Conservation (phyloP, 2,329 filamentous ascomycete species). For the Penicillium sp. region DNA sequence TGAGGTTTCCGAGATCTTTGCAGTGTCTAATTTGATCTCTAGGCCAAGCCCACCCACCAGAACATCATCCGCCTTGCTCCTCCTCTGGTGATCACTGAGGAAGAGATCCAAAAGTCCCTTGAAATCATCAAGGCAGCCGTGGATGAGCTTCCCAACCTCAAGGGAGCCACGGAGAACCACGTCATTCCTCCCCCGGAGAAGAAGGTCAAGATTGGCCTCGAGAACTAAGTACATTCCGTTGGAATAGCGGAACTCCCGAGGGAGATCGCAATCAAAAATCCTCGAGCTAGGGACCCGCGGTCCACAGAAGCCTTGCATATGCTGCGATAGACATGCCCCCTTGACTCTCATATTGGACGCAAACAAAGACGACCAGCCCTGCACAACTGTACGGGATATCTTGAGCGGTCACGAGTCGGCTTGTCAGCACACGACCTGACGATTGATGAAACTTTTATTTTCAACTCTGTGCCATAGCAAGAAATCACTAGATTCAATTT, state of each 20-base stretch:
- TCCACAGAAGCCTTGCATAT: neutral
- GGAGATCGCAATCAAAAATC: neutral
- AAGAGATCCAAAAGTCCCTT: slow-evolving; percentile 76
- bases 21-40: neutral
- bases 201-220: slow-evolving; percentile 61
- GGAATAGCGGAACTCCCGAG: neutral
- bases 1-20: neutral
- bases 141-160: slow-evolving; percentile 72
- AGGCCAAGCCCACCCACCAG: slow-evolving; percentile 98
- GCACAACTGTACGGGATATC: neutral
- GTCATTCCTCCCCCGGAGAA: slow-evolving; percentile 62
- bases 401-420: neutral
- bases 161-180: slow-evolving; percentile 57
- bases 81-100: slow-evolving; percentile 88
- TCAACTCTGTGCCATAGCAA: slow-evolving; percentile 9
- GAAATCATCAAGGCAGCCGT: slow-evolving; percentile 79
- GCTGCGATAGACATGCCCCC: neutral
- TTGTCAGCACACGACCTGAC: slow-evolving; percentile 13
- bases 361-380: neutral
- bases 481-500: neutral
- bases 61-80: slow-evolving; percentile 99
- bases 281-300: neutral
- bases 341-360: neutral
- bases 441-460: slow-evolving; percentile 13
- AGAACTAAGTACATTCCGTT: slow-evolving; percentile 49